Evolutionary conservation across 1,284 basidiomycete genomes (phyloP), one percentile per base, ranked within the genome.

Genomic region (Cryptococcus wingfieldii): DNA sequence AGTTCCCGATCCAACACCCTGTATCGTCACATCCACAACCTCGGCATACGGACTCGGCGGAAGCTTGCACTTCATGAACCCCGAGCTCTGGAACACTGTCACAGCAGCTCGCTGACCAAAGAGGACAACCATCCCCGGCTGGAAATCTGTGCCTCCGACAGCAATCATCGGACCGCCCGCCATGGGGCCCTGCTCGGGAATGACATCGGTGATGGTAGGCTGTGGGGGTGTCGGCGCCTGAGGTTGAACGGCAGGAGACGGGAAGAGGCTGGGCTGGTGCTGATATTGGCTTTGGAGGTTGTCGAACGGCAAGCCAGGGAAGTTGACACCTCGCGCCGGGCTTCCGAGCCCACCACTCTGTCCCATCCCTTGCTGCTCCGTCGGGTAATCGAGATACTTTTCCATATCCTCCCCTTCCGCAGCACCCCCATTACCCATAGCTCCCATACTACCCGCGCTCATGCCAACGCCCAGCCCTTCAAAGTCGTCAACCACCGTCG

Each of bases 141-240:
- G 66, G 78, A 99, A 98, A 71, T 91, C 88, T 45, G 87, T 83
- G 7, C 96, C 96, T 2, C 97, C 83, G 5, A 98, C 81, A 0
- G 96, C 98, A 23, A 99, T 89, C 73, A 96, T 92, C 62, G 91
- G 91, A 1, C 96, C 96, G 34, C 95, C 95, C 51, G 87, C 85
- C 16, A 89, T 90, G 7, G 95, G 94, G 7, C 96, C 95, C 65
- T 88, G 86, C 51, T 86, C 86, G 0, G 95, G 96, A 56, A 99
- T 92, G 47, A 96, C 83, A 49, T 78, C 76, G 6, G 72, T 76
- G 54, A 81, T 79, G 18, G 66, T 62, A 6, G 80, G 77, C 48
- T 66, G 63, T 19, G 61, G 54, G 16, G 65, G 60, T 27, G 18
- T 47, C n/a, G 27, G 27, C 25, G 19, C 6, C n/a, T 28, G 25